Evolutionary conservation across 805 yeast genomes (phyloP).

Genomic region (Torulaspora delbrueckii): DNA sequence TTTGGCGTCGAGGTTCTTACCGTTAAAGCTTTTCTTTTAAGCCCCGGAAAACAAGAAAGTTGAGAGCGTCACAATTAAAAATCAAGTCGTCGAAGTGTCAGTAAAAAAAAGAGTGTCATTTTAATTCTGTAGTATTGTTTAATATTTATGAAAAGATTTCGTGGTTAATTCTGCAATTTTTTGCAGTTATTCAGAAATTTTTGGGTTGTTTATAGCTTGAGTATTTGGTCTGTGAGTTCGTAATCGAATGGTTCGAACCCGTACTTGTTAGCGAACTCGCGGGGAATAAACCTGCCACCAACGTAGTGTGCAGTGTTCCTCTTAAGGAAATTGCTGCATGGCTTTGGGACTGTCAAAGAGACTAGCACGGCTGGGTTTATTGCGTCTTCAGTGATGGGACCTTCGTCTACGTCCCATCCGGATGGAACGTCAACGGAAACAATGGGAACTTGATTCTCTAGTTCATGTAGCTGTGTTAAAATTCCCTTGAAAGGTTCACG

Average conservation of each 20-base stretch:
- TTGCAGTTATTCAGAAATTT: neutral
- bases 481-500: slow-evolving; percentile 66
- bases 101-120: neutral
- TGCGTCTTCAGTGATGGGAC: slow-evolving; percentile 49
- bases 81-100: neutral
- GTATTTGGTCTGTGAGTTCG: slow-evolving; percentile 53
- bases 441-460: slow-evolving; percentile 46
- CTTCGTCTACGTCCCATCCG: slow-evolving; percentile 94
- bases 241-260: slow-evolving; percentile 63
- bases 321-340: slow-evolving; percentile 57
- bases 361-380: slow-evolving; percentile 65
- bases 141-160: neutral
- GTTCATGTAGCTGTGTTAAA: slow-evolving; percentile 38
- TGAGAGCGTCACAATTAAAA: slow-evolving; percentile 1
- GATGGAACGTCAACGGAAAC: slow-evolving; percentile 89
- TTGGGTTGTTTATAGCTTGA: slow-evolving; percentile 29
- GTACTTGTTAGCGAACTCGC: slow-evolving; percentile 63
- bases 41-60: slow-evolving; percentile 3
- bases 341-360: slow-evolving; percentile 91
- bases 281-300: slow-evolving; percentile 84
- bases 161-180: neutral
- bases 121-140: neutral
- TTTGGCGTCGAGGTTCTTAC: slow-evolving; percentile 3
- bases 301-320: slow-evolving; percentile 56
- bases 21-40: slow-evolving; percentile 1